Evolutionary conservation across 352 stramenopile genomes (phyloP).

Genomic region (Phytophthora fragariaefolia): DNA sequence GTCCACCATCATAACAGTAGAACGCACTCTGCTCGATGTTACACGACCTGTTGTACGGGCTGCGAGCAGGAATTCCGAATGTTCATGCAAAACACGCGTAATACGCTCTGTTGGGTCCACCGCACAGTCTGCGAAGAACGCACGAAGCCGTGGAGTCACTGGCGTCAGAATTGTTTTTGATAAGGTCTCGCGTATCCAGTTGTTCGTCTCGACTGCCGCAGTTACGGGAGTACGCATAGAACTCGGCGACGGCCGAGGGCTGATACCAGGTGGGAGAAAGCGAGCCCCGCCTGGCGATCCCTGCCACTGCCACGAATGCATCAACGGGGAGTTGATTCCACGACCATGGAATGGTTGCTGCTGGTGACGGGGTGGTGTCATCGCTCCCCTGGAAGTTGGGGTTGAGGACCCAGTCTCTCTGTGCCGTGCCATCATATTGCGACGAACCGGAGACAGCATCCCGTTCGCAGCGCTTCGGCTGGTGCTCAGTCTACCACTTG

Average conservation of each 20-base stretch:
- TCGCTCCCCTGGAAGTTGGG: constrained; percentile 28
- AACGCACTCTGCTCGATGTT: constrained; percentile 20
- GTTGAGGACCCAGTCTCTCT: constrained; percentile 29
- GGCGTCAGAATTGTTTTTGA: constrained; percentile 37
- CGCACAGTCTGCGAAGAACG: constrained; percentile 68
- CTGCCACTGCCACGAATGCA: constrained; percentile 75
- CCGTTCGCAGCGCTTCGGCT: constrained; percentile 21
- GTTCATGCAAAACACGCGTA: constrained; percentile 50
- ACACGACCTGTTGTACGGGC: constrained; percentile 35
- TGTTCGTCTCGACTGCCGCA: constrained; percentile 82
- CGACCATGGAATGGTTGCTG: constrained; percentile 25
- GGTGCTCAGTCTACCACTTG: constrained; percentile 32
- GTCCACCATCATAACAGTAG: constrained; percentile 21
- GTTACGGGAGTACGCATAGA: constrained; percentile 75
- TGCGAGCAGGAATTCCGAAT: constrained; percentile 57
- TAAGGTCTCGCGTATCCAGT: constrained; percentile 80
- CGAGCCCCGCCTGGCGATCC: constrained; percentile 43
- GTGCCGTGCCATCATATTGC: constrained; percentile 44
- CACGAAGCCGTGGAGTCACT: constrained; percentile 54
- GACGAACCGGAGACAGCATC: constrained; percentile 46
- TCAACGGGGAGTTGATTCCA: constrained; percentile 36
- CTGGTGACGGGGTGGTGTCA: constrained; percentile 48
- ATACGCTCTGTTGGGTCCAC: constrained; percentile 67
- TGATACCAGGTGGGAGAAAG: constrained; percentile 25
- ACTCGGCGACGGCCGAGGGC: constrained; percentile 50